Evolutionary conservation across 73 alveolate species (phyloP).

Genomic region (Blepharisma japonicum): DNA sequence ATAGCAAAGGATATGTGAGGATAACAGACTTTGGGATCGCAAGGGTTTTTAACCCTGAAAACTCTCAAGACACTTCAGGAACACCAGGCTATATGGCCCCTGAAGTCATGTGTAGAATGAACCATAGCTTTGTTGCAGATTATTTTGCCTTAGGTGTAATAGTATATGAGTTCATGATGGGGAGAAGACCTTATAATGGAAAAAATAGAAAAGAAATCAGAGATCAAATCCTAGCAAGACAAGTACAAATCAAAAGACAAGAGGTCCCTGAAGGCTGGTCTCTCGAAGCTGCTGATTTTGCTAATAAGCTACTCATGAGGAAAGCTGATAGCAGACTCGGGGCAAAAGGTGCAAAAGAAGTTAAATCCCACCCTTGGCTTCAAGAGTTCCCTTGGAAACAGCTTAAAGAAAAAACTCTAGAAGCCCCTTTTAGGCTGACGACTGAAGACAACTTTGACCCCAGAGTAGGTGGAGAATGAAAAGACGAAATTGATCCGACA

Average conservation of each 20-base stretch:
- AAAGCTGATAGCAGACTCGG: conserved; percentile 83
- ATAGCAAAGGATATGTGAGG: conserved; percentile 70
- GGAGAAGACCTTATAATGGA: conserved; percentile 88
- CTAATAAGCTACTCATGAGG: conserved; percentile 75
- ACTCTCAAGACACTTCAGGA: conserved; percentile 83
- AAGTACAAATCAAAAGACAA: conserved; percentile 62
- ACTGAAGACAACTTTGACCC: no score
- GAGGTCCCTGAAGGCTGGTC: conserved; percentile 95
- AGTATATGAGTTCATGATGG: conserved; percentile 75
- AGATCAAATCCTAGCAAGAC: conserved; percentile 59
- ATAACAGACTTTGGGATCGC: conserved; percentile 90
- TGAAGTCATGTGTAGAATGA: conserved; percentile 72
- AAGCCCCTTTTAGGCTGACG: conserved; percentile 23
- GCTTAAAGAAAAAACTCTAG: conserved; percentile 29
- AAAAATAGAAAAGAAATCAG: conserved; percentile 71
- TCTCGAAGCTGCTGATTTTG: conserved; percentile 91
- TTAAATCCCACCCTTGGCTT: conserved; percentile 83
- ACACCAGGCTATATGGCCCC: conserved; percentile 90
- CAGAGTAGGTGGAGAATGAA: no score
- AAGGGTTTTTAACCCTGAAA: conserved; percentile 74
- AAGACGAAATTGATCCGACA: no score
- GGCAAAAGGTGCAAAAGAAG: conserved; percentile 77
- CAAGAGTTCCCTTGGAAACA: conserved; percentile 78
- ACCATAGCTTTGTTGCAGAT: conserved; percentile 76
- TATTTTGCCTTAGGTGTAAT: conserved; percentile 87